Base-by-base conservation (phyloP, 768 basidiomycete genomes). In the Cystofilobasidium bisporidii region DNA sequence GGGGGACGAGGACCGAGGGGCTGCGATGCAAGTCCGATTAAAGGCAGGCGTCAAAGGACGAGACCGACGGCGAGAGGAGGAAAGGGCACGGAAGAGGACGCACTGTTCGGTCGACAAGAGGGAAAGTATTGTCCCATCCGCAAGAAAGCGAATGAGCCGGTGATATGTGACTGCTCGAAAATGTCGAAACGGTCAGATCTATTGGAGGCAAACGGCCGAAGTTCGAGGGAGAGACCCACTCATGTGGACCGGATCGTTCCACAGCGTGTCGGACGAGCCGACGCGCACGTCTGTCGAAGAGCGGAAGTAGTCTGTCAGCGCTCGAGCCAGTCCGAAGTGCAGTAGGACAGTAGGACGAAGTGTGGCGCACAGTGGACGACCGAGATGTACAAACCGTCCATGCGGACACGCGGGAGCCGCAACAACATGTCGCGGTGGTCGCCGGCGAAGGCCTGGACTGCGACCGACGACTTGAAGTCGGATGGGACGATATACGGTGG, bases 91-190 rank as follows among this genome's bases (percentile, higher is more conserved):
- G 55, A 58, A 26, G 28, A 14, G 12, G 33, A 48, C 64, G 18
- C 17, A 65, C 64, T 66, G 65, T 38, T 66, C 65, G 2, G 65
- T 66, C 18, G 65, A 66, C 24, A 66, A 47, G 36, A 66, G 65
- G 6, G 58, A 60, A 17, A 66, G 47, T 1, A 61, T 33, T 14
- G 58, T 60, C 22, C 65, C 65, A 20, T 66, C 58, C 40, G 58
- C 32, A 33, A 48, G 58, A 28, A 66, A 66, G 32, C 65, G 65
- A 22, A 66, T 41, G 2, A 66, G 58, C 15, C 65, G 65, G 45
- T 66, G 65, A 40, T 66, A 66, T 1, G 65, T 66, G 65, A 66
- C 58, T 60, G 36, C 40, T 43, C 9, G 28, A 38, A n/a, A 11
- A 38, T 38, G 41, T 64, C n/a, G n/a, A n/a, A n/a, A n/a, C n/a